Percentiles rank a stretch among this genome's conserved stretches.
Evolutionary conservation across 108 stramenopile species (phyloP).

Genomic region (Nannochloropsis oceanica): DNA sequence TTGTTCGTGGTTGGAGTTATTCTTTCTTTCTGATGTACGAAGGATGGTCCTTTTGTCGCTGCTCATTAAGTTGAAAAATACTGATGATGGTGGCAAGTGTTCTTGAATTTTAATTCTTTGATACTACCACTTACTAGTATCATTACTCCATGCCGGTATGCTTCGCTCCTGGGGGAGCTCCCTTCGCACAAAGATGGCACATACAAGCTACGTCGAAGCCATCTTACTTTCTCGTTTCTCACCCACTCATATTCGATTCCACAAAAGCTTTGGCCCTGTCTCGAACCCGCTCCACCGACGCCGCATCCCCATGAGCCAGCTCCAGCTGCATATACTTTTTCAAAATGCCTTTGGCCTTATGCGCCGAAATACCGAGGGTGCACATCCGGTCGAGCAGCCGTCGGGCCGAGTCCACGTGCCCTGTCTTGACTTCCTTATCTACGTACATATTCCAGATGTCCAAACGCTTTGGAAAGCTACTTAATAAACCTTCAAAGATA

Average conservation of each 20-base stretch:
- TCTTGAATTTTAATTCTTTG: no score
- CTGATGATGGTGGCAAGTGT: no score
- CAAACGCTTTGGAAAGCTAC: slow-evolving; percentile 69
- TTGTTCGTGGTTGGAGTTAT: no score
- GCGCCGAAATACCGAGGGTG: slow-evolving; percentile 56
- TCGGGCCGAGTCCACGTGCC: slow-evolving; percentile 58
- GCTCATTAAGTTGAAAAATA: no score
- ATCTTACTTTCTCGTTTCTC: no score
- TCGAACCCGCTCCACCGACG: slow-evolving; percentile 62
- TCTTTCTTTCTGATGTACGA: no score
- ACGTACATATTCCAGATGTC: slow-evolving; percentile 80
- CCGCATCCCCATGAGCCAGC: slow-evolving; percentile 63
- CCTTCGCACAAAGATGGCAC: no score
- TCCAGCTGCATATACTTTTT: slow-evolving; percentile 87
- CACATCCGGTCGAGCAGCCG: slow-evolving; percentile 53
- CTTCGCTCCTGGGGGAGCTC: no score
- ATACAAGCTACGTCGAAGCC: no score
- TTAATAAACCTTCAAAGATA: slow-evolving; percentile 68
- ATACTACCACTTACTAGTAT: no score
- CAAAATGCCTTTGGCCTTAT: slow-evolving; percentile 89
- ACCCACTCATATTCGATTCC: slow-evolving; percentile 7
- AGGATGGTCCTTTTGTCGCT: no score
- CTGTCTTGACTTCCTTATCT: slow-evolving; percentile 84
- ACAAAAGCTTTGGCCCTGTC: slow-evolving; percentile 75
- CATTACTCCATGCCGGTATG: no score